Percentiles rank a stretch among this genome's conserved stretches.
Conservation (phyloP, 2,329 filamentous ascomycete genomes). For the Alternaria incomplexa region DNA sequence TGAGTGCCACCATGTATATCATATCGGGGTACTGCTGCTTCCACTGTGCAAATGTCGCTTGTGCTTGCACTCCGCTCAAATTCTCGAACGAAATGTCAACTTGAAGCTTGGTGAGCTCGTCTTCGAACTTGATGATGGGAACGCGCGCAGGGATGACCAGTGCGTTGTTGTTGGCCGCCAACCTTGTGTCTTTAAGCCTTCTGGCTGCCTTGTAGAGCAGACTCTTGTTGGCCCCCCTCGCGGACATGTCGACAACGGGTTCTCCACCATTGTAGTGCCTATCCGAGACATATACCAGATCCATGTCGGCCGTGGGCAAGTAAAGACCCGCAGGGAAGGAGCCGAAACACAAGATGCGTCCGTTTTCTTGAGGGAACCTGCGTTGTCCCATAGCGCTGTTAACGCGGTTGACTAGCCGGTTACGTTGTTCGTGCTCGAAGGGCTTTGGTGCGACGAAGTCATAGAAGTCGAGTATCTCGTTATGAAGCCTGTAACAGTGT, state of each 20-base stretch:
- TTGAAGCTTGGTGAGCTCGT: conserved; percentile 76
- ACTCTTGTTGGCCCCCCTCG: conserved; percentile 58
- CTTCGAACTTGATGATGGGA: conserved; percentile 89
- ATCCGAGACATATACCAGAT: conserved; percentile 78
- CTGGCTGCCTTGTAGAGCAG: conserved; percentile 67
- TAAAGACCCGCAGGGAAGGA: conserved; percentile 86
- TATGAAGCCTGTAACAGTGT: conserved; percentile 69
- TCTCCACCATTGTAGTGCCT: conserved; percentile 63
- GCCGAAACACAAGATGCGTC: conserved; percentile 79
- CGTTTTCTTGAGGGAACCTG: conserved; percentile 44
- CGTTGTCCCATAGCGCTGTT: conserved; percentile 59
- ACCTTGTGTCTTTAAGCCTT: conserved; percentile 60
- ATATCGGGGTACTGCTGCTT: conserved; percentile 80
- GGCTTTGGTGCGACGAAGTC: conserved; percentile 77
- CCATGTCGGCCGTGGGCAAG: conserved; percentile 86
- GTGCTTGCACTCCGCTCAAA: conserved; percentile 77
- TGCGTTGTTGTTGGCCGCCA: conserved; percentile 65
- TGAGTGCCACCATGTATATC: conserved; percentile 81
- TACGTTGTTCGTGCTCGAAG: conserved; percentile 79
- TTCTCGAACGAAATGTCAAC: conserved; percentile 98
- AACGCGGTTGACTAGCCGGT: conserved; percentile 74
- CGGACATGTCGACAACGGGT: conserved; percentile 35
- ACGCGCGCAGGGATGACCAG: conserved; percentile 78
- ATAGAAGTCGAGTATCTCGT: conserved; percentile 89
- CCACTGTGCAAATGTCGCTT: conserved; percentile 82